Base-by-base conservation (phyloP, 2,329 filamentous ascomycete genomes). In the Erysiphe pulchra region DNA sequence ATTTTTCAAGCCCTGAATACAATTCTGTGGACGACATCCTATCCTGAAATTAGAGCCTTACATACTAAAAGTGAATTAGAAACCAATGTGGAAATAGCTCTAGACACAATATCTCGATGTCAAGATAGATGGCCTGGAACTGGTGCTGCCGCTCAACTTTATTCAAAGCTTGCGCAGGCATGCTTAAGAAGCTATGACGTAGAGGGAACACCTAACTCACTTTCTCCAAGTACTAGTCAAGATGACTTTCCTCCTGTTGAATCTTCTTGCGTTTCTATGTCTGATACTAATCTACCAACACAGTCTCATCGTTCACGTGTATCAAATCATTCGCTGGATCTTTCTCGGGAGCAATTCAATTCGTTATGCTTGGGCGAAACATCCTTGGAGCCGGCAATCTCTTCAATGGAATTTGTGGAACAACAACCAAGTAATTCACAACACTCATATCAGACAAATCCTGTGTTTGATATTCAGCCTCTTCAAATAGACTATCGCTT, bases 1-100 rank as follows among this genome's bases (percentile, higher is more conserved):
- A 70, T 95, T 37, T 94, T 92, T 63, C 90, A 92, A 75, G 77
- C 82, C 4, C 70, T 95, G 47, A 94, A 93, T 57, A 86, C 83
- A 5, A 71, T 94, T 44, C 69, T 98, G 0, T 98, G 90, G 90
- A 75, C 81, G 1, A 70, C 92, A 8, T 92, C 86, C 1, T 94
- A 92, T 56, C 70, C 78, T 3, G 80, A 87, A 51, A 77, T 95
- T 20, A 77, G 90, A 41, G 70, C 72, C 46, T 66, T 72, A 16
- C 79, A 93, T 57, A 60, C 70, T 4, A 73, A 77, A 17, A 75
- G 84, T 40, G 78, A 90, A 50, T 78, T 92, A 0, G 76, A 87
- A 55, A 66, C 73, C 24, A 71, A 90, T 52, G 69, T 93, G 39
- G 69, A 77, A 42, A 70, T 76, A 17, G 81, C 82, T 0, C 65